A percentile compares a stretch with the other conserved stretches of the same genome.
phyloP scores from a whole-genome alignment of 2,329 filamentous ascomycete species.

The Colletotrichum lupini region DNA sequence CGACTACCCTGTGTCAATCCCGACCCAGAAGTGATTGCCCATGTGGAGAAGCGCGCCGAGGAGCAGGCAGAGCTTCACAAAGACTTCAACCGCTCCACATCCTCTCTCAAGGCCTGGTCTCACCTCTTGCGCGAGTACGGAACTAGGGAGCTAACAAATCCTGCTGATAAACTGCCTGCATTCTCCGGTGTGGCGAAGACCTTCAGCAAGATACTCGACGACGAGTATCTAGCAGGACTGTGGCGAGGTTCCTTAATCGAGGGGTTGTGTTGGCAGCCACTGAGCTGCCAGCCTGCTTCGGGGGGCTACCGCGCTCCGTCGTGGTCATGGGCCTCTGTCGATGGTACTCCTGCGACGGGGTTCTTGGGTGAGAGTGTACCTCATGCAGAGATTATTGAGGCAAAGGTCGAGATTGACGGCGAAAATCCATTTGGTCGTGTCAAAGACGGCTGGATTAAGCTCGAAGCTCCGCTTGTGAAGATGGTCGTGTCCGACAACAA shows the following conservation, averaged over 20 bases:
- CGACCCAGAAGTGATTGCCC: not conserved
- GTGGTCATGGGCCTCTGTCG: slow-evolving; percentile 30
- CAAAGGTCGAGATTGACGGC: slow-evolving; percentile 21
- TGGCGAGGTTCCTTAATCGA: slow-evolving; percentile 37
- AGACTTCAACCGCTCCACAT: not conserved
- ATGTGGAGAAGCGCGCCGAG: not conserved
- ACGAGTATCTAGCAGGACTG: slow-evolving; percentile 43
- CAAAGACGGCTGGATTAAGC: slow-evolving; percentile 24
- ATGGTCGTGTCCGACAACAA: slow-evolving; percentile 16
- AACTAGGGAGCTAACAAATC: slow-evolving; percentile 34
- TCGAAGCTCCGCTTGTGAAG: slow-evolving; percentile 23
- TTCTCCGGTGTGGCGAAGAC: slow-evolving; percentile 43
- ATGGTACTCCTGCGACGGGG: slow-evolving; percentile 1
- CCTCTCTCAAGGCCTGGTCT: not conserved
- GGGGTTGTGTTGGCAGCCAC: slow-evolving; percentile 18
- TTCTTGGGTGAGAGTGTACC: not conserved
- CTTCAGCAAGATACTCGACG: slow-evolving; percentile 37
- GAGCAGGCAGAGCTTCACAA: not conserved
- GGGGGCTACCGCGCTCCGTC: slow-evolving; percentile 25
- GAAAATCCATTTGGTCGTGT: slow-evolving; percentile 30
- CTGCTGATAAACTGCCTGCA: slow-evolving; percentile 42
- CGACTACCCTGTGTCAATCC: not conserved
- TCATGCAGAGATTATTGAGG: slow-evolving; percentile 12
- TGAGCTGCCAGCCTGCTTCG: not conserved
- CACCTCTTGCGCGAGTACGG: slow-evolving; percentile 15